Conservation (phyloP, 257 asterid genomes). For the Nicotiana benthamiana region DNA sequence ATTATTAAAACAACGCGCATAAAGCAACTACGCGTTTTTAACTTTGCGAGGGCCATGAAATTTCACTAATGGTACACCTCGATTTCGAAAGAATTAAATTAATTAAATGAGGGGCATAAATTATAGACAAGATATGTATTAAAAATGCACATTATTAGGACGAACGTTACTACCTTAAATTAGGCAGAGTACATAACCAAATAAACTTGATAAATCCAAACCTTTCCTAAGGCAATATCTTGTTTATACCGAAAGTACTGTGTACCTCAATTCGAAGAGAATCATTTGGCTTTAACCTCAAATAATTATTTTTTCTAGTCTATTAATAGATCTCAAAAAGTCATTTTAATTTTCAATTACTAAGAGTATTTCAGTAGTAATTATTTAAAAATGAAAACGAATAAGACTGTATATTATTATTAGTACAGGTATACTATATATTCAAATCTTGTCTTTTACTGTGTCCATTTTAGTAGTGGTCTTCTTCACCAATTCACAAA, state of each 20-base stretch:
- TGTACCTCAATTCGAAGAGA: slow-evolving; percentile 5
- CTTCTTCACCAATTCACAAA: not conserved
- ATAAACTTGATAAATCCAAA: not conserved
- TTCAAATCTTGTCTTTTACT: slow-evolving; percentile 25
- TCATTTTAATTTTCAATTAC: not conserved
- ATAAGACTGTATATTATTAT: not conserved
- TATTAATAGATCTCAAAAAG: not conserved
- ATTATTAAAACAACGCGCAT: no score
- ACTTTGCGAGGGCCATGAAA: no score
- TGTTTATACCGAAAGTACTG: not conserved
- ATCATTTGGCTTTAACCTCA: not conserved
- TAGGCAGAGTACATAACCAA: not conserved
- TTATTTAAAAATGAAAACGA: no score
- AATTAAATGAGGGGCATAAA: no score
- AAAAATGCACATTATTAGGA: not conserved
- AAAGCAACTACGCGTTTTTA: no score
- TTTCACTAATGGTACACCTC: no score
- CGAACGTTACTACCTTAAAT: not conserved
- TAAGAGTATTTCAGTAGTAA: no score
- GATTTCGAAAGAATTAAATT: no score
- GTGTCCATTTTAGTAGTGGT: not conserved
- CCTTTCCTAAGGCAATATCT: not conserved
- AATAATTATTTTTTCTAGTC: not conserved
- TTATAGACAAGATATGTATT: no score
- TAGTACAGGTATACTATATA: not conserved